These are phyloP conservation scores for Sclerotinia nivalis DNA, from an alignment of 2,329 filamentous ascomycete genomes.

Conservation along the genomic window DNA sequence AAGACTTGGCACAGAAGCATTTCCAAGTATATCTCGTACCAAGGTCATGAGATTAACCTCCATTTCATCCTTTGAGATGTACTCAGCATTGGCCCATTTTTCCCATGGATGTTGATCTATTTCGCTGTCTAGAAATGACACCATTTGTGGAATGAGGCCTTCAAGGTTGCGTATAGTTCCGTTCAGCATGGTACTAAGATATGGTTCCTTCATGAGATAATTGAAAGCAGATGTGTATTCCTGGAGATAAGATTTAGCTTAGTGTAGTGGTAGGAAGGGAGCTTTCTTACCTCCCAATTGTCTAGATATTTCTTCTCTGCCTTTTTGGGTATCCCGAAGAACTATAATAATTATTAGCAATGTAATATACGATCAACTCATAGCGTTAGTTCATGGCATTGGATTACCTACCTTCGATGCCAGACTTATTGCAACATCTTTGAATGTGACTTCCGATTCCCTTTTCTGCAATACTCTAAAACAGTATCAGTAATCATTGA, in stretches of 20 bases:
- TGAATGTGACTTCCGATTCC: conserved; percentile 32
- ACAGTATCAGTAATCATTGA: conserved; percentile 19
- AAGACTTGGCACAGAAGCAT: conserved; percentile 50
- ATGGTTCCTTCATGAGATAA: conserved; percentile 49
- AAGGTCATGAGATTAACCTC: conserved; percentile 55
- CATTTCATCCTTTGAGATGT: conserved; percentile 48
- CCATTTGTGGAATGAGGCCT: conserved; percentile 53
- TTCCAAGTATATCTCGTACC: conserved; percentile 57
- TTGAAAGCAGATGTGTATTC: conserved; percentile 27
- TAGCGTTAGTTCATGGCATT: not conserved
- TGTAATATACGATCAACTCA: not conserved
- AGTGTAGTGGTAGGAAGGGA: conserved; percentile 25
- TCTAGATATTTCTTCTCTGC: conserved; percentile 33
- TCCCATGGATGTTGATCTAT: conserved; percentile 67
- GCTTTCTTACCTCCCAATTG: conserved; percentile 41
- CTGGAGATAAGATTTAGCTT: conserved; percentile 29
- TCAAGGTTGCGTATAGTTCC: conserved; percentile 45
- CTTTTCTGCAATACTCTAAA: conserved; percentile 34
- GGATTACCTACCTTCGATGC: conserved; percentile 28
- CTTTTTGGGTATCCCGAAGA: conserved; percentile 37
- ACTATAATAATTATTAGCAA: conserved; percentile 27
- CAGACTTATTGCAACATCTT: conserved; percentile 30
- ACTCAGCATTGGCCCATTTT: conserved; percentile 48
- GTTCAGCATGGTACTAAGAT: conserved; percentile 46
- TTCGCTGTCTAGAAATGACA: conserved; percentile 58